Evolutionary conservation across 2,329 filamentous ascomycete species (phyloP).

Genomic region (Penicillium aurantiogriseum): DNA sequence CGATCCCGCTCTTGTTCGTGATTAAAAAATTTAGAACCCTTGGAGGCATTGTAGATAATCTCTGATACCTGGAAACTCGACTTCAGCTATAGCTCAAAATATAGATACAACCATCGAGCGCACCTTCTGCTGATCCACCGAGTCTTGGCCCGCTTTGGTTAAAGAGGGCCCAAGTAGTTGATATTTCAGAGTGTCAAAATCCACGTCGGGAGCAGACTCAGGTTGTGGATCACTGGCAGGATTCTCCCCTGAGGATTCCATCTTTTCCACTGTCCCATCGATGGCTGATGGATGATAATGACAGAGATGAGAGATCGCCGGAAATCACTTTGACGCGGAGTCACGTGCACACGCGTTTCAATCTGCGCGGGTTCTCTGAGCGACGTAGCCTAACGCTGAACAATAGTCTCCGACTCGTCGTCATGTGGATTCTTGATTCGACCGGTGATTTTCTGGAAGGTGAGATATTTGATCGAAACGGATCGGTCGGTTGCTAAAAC

Average conservation of each 20-base stretch:
- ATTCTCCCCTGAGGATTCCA: conserved; percentile 23
- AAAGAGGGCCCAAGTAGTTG: conserved; percentile 84
- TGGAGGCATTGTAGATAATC: conserved; percentile 94
- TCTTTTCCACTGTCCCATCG: conserved; percentile 19
- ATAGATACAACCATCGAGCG: conserved; percentile 4
- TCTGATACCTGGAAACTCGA: conserved; percentile 69
- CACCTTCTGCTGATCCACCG: conserved; percentile 86
- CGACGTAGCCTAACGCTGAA: not conserved
- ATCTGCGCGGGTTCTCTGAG: conserved; percentile 13
- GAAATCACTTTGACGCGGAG: conserved; percentile 22
- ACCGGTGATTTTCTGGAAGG: conserved; percentile 49
- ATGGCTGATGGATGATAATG: not conserved
- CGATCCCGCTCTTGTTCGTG: conserved; percentile 83
- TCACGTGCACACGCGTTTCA: conserved; percentile 40
- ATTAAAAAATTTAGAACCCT: conserved; percentile 93
- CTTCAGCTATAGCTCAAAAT: conserved; percentile 3
- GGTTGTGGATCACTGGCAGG: conserved; percentile 7
- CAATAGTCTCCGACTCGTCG: conserved; percentile 13
- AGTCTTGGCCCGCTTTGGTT: conserved; percentile 89
- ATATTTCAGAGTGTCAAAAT: conserved; percentile 75
- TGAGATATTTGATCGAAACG: conserved; percentile 42
- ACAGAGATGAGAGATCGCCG: conserved; percentile 9
- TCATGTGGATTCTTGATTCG: conserved; percentile 65
- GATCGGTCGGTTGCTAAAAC: conserved; percentile 10
- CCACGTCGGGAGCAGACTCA: conserved; percentile 3